Evolutionary conservation across 805 yeast species (phyloP).

Genomic region (Ogataea siamensis): DNA sequence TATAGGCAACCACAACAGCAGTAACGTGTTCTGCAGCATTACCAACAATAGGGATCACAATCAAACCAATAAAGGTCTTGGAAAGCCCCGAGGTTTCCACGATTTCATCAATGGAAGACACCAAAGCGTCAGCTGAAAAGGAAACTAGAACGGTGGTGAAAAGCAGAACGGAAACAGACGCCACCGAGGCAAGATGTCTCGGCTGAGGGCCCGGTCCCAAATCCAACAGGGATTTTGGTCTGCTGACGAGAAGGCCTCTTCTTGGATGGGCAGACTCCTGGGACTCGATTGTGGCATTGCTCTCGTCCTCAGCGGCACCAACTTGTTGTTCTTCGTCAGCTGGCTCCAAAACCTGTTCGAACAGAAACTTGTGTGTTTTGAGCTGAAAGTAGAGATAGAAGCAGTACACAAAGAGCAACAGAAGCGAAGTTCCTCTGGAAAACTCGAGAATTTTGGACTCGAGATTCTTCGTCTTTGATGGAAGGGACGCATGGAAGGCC

Average conservation of each 20-base stretch:
- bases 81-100: constrained; percentile 83
- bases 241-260: constrained; percentile 28
- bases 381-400: constrained; percentile 85
- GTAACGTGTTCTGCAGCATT: constrained; percentile 99
- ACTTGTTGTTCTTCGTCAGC: constrained; percentile 30
- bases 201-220: constrained; percentile 22
- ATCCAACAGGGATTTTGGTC: constrained; percentile 33
- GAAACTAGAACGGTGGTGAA: constrained; percentile 77
- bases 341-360: constrained; percentile 46
- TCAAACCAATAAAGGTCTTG: constrained; percentile 91
- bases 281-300: not conserved
- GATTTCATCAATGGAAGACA: constrained; percentile 87
- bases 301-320: not conserved
- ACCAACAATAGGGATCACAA: constrained; percentile 94
- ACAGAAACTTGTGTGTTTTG: constrained; percentile 75
- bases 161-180: constrained; percentile 56
- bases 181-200: constrained; percentile 48
- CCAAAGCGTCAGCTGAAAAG: constrained; percentile 88
- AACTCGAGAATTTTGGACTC: constrained; percentile 56
- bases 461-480: constrained; percentile 30
- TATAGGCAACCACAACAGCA: constrained; percentile 90
- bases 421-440: constrained; percentile 82
- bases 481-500: constrained; percentile 85
- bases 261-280: constrained; percentile 16
- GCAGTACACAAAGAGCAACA: constrained; percentile 72